These are phyloP conservation scores for Nicotiana tabacum DNA, from an alignment of 257 asterid species.

Conservation along the genomic window DNA sequence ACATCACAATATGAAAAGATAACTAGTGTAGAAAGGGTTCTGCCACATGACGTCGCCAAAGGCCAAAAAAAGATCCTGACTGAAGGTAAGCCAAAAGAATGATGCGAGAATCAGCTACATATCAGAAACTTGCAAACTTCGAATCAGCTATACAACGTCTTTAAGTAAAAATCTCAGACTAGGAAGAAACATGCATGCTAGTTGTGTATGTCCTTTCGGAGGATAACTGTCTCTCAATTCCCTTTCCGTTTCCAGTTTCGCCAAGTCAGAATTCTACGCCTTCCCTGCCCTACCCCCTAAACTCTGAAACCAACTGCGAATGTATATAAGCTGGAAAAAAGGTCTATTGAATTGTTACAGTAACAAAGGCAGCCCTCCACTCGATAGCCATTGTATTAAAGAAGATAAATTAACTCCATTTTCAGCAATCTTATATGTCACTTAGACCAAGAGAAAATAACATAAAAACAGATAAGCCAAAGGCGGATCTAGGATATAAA, in stretches of 20 bases:
- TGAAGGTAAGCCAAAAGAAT: constrained; percentile 6
- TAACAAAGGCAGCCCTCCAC: not conserved
- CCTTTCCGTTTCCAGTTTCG: not conserved
- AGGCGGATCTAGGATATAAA: too few relatives aligned
- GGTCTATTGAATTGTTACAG: not conserved
- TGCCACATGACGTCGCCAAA: not conserved
- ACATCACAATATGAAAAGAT: not conserved
- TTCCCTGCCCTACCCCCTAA: not conserved
- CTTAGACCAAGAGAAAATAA: not conserved
- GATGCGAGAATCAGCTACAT: not conserved
- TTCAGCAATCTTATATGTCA: not conserved
- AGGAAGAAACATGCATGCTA: not conserved
- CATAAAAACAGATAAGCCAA: not conserved
- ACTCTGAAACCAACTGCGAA: not conserved
- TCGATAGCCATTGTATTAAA: not conserved
- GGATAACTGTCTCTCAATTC: not conserved
- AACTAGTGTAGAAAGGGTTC: not conserved
- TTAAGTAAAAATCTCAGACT: not conserved
- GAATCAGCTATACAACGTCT: not conserved
- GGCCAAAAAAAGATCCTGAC: not conserved
- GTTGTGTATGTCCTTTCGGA: not conserved
- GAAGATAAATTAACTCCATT: not conserved
- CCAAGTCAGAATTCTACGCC: not conserved
- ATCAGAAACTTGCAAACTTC: not conserved
- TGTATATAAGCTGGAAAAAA: not conserved